These are phyloP conservation scores for Bathelium albidoporum DNA, from an alignment of 495 filamentous ascomycete species.

Conservation along the genomic window DNA sequence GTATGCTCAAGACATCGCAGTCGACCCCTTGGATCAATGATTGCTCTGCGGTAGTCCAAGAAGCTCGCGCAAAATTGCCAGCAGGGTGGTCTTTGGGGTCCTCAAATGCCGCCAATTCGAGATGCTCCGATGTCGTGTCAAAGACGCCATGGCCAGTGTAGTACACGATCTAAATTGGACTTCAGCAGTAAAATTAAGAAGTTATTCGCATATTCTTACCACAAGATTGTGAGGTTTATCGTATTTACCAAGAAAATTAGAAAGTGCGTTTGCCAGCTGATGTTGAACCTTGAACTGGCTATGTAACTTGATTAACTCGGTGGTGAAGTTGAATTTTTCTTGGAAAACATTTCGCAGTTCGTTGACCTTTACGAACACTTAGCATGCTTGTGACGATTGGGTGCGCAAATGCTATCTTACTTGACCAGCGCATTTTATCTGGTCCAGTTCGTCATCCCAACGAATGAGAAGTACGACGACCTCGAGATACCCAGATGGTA, in stretches of 20 bases:
- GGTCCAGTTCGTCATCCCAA: conserved; percentile 22
- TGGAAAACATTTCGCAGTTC: conserved; percentile 18
- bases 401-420: conserved; percentile 4
- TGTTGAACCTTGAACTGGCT: conserved; percentile 16
- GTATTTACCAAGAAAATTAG: conserved; percentile 14
- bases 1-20: conserved; percentile 22
- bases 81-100: not conserved
- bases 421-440: conserved; percentile 14
- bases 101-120: conserved; percentile 10
- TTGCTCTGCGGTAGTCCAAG: conserved; percentile 21
- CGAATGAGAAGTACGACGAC: conserved; percentile 20
- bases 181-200: not conserved
- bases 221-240: conserved; percentile 17
- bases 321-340: conserved; percentile 16
- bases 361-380: conserved; percentile 6
- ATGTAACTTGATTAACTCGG: conserved; percentile 17
- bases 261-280: conserved; percentile 12
- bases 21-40: conserved; percentile 15
- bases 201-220: not conserved
- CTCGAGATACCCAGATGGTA: conserved; percentile 18
- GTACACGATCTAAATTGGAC: conserved; percentile 19
- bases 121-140: conserved; percentile 7
- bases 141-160: conserved; percentile 25
- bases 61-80: conserved; percentile 9
- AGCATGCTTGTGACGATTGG: not conserved